Evolutionary conservation across 1,284 basidiomycete genomes (phyloP).

Genomic region (Spongispora temasekensis): DNA sequence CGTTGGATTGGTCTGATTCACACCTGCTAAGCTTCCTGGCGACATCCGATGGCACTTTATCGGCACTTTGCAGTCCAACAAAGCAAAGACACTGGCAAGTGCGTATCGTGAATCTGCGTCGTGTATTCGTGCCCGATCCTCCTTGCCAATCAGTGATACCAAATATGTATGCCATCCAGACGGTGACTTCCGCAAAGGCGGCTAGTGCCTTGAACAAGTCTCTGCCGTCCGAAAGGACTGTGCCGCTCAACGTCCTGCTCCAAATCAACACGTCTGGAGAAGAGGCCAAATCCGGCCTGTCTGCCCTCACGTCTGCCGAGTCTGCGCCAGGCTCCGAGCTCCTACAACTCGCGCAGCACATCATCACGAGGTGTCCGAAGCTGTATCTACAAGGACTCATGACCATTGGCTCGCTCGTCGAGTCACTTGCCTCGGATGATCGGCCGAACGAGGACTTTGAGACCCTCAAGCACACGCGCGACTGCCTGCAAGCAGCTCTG

Average conservation of each 20-base stretch:
- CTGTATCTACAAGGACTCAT: conserved; percentile 86
- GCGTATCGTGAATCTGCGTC: conserved; percentile 3
- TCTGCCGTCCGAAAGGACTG: conserved; percentile 52
- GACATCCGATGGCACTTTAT: conserved; percentile 98
- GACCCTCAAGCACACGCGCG: conserved; percentile 63
- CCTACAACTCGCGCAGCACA: conserved; percentile 66
- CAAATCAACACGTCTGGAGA: conserved; percentile 97
- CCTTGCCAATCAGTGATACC: conserved; percentile 64
- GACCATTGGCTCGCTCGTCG: conserved; percentile 90
- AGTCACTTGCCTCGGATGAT: conserved; percentile 57
- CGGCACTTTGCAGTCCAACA: conserved; percentile 93
- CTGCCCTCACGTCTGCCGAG: conserved; percentile 44
- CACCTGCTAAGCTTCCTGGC: conserved; percentile 67
- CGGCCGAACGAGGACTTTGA: conserved; percentile 86
- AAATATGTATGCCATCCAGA: conserved; percentile 89
- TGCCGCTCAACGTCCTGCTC: conserved; percentile 67
- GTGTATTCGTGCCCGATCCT: conserved; percentile 6
- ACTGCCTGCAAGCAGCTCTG: conserved; percentile 53
- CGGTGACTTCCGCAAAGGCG: conserved; percentile 84
- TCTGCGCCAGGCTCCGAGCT: conserved; percentile 48
- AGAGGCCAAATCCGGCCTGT: conserved; percentile 84
- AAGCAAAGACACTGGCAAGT: conserved; percentile 90
- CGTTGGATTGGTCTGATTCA: conserved; percentile 1
- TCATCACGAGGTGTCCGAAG: conserved; percentile 73
- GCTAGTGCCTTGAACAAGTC: conserved; percentile 85